Base-by-base conservation (phyloP, 2,329 filamentous ascomycete species). In the Colletotrichum magnum region DNA sequence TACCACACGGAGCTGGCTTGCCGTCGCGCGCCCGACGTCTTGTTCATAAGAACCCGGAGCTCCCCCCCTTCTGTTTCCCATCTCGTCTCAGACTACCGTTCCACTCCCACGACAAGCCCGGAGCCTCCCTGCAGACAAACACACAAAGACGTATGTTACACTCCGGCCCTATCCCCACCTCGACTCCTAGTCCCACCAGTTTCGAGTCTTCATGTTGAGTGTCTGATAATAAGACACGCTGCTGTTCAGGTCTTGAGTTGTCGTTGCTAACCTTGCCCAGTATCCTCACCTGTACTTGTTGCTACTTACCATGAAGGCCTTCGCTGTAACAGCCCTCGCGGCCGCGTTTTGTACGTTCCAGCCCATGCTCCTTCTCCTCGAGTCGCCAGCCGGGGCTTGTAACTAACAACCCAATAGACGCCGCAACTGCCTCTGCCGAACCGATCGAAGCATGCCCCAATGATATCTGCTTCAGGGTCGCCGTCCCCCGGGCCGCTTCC, bases 391-490 rank as follows among this genome's bases (percentile, higher is more conserved):
- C 7, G 32, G 32, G 32, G 7, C 32, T 36, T 36, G 32, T 36
- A 36, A 10, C 64, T 60, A 60, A 73, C 45, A 3, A 18, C 10
- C 10, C 10, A 5, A 18, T 28, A 72, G 70, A 68, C 6, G 77
- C 77, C 54, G 73, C 73, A 28, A 75, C 78, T 24, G 73, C 75
- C 3, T 75, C 78, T 4, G 78, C 77, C 24, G 73, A 69, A 5
- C 72, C 77, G 6, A 62, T 77, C n/a, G 72, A 75, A 15, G 78
- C 79, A 73, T 89, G 87, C 72, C 81, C 85, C 50, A 75, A 74
- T 3, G 74, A 73, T 36, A 77, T 89, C 48, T 90, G 88, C 77
- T 90, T 85, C 77, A 80, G 81, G 68, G 83, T 91, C 72, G 89
- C 82, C 50, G 84, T 90, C 2, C 89, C 90, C 0, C 73, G 81